Conservation (phyloP, 495 filamentous ascomycete genomes). For the Lasiosphaeriaceae sp. region DNA sequence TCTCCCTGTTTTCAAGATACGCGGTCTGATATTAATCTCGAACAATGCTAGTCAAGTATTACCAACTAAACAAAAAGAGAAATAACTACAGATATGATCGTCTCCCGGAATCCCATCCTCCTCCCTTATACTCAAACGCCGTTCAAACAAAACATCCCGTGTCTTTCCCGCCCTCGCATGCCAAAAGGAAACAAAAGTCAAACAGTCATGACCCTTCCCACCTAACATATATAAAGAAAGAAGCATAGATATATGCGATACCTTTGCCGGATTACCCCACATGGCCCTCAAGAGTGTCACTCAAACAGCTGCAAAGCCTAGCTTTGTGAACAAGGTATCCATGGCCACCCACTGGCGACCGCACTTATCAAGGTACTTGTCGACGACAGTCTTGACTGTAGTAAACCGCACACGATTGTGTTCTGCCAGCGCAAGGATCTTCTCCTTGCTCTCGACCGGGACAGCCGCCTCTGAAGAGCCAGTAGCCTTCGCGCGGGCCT, state of each 20-base stretch:
- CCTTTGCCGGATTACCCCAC: no score
- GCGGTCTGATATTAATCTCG: no score
- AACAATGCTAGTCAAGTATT: no score
- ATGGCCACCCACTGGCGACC: slow-evolving; percentile 95
- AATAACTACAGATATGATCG: no score
- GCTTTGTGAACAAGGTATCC: slow-evolving; percentile 74
- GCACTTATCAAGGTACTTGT: slow-evolving; percentile 86
- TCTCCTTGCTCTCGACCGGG: slow-evolving; percentile 43
- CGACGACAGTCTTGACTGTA: slow-evolving; percentile 72
- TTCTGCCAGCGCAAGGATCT: slow-evolving; percentile 64
- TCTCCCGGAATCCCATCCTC: no score
- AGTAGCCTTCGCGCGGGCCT: slow-evolving; percentile 54
- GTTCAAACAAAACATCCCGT: no score
- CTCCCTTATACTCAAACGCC: no score
- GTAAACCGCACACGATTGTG: slow-evolving; percentile 75
- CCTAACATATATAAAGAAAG: background rate
- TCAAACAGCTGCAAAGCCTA: slow-evolving; percentile 42
- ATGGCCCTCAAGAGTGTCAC: background rate
- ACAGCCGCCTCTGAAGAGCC: slow-evolving; percentile 32
- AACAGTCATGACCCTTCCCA: background rate
- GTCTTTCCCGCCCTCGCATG: no score
- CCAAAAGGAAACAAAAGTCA: no score
- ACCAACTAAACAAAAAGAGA: no score
- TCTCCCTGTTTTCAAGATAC: no score
- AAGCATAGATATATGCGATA: background rate